Evolutionary conservation across 2,329 filamentous ascomycete species (phyloP), one percentile per base, ranked within the genome.

Genomic region (Chaetomium sp.): DNA sequence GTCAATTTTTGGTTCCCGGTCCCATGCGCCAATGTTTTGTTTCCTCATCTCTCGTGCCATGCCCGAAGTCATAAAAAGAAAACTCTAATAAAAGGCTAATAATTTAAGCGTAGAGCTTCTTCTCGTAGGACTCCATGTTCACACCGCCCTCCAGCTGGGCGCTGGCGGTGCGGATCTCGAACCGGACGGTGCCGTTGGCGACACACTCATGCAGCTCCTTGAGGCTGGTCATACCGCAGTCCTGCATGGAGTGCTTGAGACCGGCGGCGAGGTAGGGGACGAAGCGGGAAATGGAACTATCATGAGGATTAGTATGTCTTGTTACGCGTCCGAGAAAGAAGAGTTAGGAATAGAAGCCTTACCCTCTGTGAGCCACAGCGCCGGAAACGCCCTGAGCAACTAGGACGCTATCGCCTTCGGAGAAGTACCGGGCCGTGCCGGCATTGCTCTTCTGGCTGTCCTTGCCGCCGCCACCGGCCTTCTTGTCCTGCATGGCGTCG

Each of bases 401-500:
- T 48, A 99, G 82, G 54, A 99, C 85, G 65, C 88, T 87, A 74
- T 96, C 92, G 59, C 91, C 91, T 75, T 99, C 94, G 44, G 91
- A 96, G 78, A 99, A 99, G 79, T 99, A 99, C 60, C 94, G 87
- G 45, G 94, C 94, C 61, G 95, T 97, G 68, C 94, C 94, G 54
- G 94, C 94, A 70, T 97, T 99, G 73, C 85, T 86, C 75, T 86
- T 82, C 72, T 87, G 85, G 72, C 79, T 83, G 69, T 91, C 83
- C 72, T 84, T 88, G 67, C 78, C 76, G 63, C 86, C 87, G 57
- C 74, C 79, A 54, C 88, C 90, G 9, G 91, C 91, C 80, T 96
- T 96, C 84, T 94, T 96, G 76, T 97, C 92, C 76, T 97, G 91
- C 94, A 99, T 99, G 64, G 94, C 94, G 68, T 96, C 94, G 70